A percentile compares a stretch with the other conserved stretches of the same genome.
These are phyloP conservation scores for Quambalaria eucalypti DNA, from an alignment of 1,284 basidiomycete species.

Conservation along the genomic window DNA sequence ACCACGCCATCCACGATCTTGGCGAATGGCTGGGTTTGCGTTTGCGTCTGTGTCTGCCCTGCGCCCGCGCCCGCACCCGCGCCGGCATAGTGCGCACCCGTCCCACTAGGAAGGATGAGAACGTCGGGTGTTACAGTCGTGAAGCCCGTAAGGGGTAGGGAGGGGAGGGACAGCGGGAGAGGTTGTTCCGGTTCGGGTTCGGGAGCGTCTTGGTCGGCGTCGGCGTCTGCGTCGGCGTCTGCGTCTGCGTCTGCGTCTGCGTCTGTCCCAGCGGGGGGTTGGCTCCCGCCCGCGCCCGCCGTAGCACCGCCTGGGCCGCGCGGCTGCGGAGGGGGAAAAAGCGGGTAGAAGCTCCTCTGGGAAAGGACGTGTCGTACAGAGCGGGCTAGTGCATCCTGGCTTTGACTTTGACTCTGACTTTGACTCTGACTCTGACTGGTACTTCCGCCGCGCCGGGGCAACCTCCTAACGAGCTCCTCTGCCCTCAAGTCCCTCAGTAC, in stretches of 20 bases:
- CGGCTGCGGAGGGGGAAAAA: constrained; percentile 72
- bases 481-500: constrained; percentile 76
- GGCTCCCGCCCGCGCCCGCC: too few species aligned
- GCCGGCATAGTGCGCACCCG: constrained; percentile 51
- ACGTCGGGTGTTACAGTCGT: constrained; percentile 60
- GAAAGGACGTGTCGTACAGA: constrained; percentile 70
- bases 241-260: too few species aligned
- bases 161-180: constrained; percentile 29
- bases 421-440: constrained; percentile 18
- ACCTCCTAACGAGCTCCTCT: constrained; percentile 63
- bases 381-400: constrained; percentile 66
- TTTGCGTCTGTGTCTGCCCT: too few species aligned
- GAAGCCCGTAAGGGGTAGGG: constrained; percentile 25
- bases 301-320: constrained; percentile 46
- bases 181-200: neutral
- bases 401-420: constrained; percentile 43
- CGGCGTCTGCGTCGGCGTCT: too few species aligned
- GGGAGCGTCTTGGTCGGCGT: too few species aligned
- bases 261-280: too few species aligned
- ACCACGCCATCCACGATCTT: constrained; percentile 64
- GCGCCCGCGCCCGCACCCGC: too few species aligned
- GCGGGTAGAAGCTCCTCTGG: constrained; percentile 88
- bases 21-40: constrained; percentile 70
- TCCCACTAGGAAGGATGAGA: constrained; percentile 59
- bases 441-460: constrained; percentile 41